A percentile compares a stretch with the other conserved stretches of the same genome.
phyloP scores from a whole-genome alignment of 345 rosid species.

The Carallia pectinifolia region DNA sequence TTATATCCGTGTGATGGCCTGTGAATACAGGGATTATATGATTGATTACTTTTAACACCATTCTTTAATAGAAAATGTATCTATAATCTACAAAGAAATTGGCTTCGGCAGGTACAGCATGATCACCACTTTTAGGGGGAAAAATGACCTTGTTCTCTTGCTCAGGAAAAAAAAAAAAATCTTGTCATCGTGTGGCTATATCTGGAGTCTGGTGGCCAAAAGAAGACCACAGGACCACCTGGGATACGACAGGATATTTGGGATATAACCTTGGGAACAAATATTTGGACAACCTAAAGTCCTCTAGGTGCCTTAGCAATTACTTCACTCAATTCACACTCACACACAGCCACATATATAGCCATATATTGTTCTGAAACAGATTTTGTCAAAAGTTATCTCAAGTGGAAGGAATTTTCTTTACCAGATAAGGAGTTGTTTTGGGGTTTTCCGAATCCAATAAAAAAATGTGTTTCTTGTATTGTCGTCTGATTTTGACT shows the following conservation, averaged over 20 bases:
- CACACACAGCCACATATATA: not conserved
- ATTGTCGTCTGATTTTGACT: conserved; percentile 28
- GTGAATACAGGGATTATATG: too few species aligned
- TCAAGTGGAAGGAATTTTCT: conserved; percentile 15
- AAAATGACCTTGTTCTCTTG: not conserved
- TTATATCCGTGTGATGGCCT: too few species aligned
- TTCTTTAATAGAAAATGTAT: too few species aligned
- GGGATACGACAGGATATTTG: too few species aligned
- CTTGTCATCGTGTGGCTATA: not conserved
- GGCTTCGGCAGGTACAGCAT: not conserved
- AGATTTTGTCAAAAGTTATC: not conserved
- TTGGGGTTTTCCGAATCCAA: not conserved
- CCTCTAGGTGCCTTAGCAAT: too few species aligned
- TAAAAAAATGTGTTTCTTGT: conserved; percentile 12
- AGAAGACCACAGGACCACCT: conserved; percentile 25
- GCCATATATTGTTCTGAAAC: not conserved
- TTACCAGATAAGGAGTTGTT: conserved; percentile 2
- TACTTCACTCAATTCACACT: not conserved
- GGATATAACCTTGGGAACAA: too few species aligned
- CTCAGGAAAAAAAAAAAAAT: too few species aligned
- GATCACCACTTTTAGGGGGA: not conserved
- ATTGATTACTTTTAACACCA: too few species aligned
- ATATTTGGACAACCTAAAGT: too few species aligned
- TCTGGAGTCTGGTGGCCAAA: conserved; percentile 25
- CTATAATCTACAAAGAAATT: too few species aligned